These are phyloP conservation scores for Neoboletus brunneissimus DNA, from an alignment of 768 basidiomycete genomes.

Conservation along the genomic window DNA sequence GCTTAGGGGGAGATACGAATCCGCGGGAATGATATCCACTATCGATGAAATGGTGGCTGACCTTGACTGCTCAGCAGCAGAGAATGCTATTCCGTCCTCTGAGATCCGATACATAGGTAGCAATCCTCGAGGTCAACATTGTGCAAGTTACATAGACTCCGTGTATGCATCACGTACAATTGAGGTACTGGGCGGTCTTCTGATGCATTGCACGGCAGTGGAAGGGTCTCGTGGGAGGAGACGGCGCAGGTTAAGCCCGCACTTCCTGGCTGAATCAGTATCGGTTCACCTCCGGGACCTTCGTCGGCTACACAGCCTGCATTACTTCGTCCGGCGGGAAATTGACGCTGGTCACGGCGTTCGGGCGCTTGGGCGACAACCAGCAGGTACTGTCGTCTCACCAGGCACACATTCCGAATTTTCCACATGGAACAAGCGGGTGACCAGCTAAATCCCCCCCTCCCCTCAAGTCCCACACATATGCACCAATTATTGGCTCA, in stretches of 20 bases:
- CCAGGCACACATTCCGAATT: neutral
- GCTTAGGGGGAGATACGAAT: slow-evolving; percentile 3
- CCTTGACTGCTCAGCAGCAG: neutral
- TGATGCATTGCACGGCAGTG: neutral
- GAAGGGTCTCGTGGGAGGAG: slow-evolving; percentile 10
- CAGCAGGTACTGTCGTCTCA: neutral
- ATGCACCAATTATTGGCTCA: neutral
- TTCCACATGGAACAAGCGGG: neutral
- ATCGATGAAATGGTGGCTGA: neutral
- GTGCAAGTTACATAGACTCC: neutral
- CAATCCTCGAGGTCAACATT: neutral
- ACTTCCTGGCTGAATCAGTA: neutral
- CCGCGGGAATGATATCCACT: slow-evolving; percentile 4
- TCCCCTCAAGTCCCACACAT: neutral
- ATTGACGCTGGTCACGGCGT: neutral
- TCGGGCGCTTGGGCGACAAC: neutral
- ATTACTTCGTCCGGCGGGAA: neutral
- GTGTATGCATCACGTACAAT: slow-evolving; percentile 17
- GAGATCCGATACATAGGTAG: neutral
- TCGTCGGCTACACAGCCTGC: neutral
- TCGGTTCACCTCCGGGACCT: neutral
- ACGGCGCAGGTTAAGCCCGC: neutral
- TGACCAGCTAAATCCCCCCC: neutral
- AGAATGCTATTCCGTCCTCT: neutral
- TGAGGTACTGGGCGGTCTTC: slow-evolving; percentile 1